These are phyloP conservation scores for Talaromyces piceae DNA, from an alignment of 2,329 filamentous ascomycete genomes.

Conservation along the genomic window DNA sequence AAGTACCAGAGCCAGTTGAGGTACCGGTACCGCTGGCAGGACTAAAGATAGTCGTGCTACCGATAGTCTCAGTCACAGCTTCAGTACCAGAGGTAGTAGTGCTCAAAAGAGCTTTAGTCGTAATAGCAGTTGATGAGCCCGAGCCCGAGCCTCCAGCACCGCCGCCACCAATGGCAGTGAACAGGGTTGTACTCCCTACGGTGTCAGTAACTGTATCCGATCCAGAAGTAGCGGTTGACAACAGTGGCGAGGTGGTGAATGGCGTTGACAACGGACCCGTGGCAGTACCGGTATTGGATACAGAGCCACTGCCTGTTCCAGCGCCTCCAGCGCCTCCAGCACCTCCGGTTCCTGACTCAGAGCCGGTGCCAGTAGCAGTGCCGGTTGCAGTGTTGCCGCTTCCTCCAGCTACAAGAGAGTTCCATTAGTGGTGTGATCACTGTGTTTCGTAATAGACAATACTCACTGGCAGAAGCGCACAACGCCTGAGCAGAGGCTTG, in stretches of 20 bases:
- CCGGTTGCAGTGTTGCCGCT: slow-evolving; percentile 5
- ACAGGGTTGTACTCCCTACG: slow-evolving; percentile 18
- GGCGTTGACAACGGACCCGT: slow-evolving; percentile 17
- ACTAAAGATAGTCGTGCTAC: slow-evolving; percentile 18
- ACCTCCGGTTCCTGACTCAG: slow-evolving; percentile 2
- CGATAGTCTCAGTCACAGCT: slow-evolving; percentile 15
- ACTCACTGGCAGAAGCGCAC: slow-evolving; percentile 24
- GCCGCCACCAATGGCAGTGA: slow-evolving; percentile 9
- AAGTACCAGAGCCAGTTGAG: not conserved
- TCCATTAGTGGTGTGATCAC: not conserved
- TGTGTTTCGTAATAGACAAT: not conserved
- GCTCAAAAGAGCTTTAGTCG: slow-evolving; percentile 6
- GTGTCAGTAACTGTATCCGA: slow-evolving; percentile 14
- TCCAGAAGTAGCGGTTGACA: slow-evolving; percentile 13
- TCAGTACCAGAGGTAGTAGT: slow-evolving; percentile 12
- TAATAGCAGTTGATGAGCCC: slow-evolving; percentile 17
- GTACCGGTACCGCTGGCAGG: slow-evolving; percentile 10
- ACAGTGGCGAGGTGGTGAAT: slow-evolving; percentile 7
- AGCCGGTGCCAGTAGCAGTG: slow-evolving; percentile 10
- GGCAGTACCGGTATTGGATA: slow-evolving; percentile 4
- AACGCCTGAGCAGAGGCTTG: slow-evolving; percentile 26
- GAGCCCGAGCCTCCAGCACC: slow-evolving; percentile 14
- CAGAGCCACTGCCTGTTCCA: not conserved
- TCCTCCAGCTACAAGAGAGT: not conserved
- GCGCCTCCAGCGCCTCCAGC: not conserved